These are phyloP conservation scores for Malus orientalis DNA, from an alignment of 306 rosid genomes.

Conservation along the genomic window DNA sequence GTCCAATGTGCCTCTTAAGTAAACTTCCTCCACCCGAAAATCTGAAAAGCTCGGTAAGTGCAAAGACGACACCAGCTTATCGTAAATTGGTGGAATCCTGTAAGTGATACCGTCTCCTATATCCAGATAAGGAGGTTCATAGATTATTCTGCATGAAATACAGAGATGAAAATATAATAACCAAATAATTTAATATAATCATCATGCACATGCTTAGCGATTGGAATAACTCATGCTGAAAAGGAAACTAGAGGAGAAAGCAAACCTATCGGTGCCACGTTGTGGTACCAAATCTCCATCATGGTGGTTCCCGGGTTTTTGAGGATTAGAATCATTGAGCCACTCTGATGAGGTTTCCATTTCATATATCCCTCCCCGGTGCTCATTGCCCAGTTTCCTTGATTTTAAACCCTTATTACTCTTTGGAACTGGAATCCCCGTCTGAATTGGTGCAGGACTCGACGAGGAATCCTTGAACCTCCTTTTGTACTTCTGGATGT, in stretches of 20 bases:
- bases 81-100: slow-evolving; percentile 86
- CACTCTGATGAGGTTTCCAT: slow-evolving; percentile 56
- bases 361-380: slow-evolving; percentile 48
- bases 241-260: slow-evolving; percentile 22
- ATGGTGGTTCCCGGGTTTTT: slow-evolving; percentile 43
- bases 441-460: slow-evolving; percentile 47
- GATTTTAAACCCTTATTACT: slow-evolving; percentile 42
- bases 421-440: slow-evolving; percentile 36
- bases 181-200: background rate
- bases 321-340: slow-evolving; percentile 48
- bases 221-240: background rate
- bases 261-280: slow-evolving; percentile 54
- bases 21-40: slow-evolving; percentile 74
- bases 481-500: slow-evolving; percentile 77
- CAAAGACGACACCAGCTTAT: slow-evolving; percentile 55
- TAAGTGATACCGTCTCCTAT: slow-evolving; percentile 81
- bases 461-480: slow-evolving; percentile 68
- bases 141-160: slow-evolving; percentile 50
- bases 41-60: slow-evolving; percentile 84
- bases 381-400: slow-evolving; percentile 54
- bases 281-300: slow-evolving; percentile 38
- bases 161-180: slow-evolving; percentile 4
- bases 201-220: background rate
- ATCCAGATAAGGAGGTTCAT: slow-evolving; percentile 83
- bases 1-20: slow-evolving; percentile 88